Base-by-base conservation (phyloP, 116 monocot species). In the Thalassia testudinum region DNA sequence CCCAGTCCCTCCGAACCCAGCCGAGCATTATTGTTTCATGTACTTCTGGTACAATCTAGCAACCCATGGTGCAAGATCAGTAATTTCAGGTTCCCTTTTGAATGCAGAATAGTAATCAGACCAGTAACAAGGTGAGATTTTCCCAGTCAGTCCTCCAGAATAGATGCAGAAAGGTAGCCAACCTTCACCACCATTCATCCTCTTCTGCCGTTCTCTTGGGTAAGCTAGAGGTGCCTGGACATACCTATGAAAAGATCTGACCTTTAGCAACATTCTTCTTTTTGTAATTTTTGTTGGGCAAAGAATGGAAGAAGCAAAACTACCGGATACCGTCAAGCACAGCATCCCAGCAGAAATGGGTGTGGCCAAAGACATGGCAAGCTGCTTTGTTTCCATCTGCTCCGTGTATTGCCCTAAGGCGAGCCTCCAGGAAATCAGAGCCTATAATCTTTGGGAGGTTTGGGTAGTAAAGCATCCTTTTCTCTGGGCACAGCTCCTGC, bases 141-240 rank as follows among this genome's bases (percentile, higher is more conserved):
- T 62, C 50, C 70, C 70, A 5, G 70, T 72, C 27, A 83, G 65
- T 38, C 71, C 71, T 24, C 58, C 59, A 55, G 52, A 28, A 57
- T 75, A 88, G n/a, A 88, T 53, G 62, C 83, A 88, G 58, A 83
- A 88, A 49, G 83, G 88, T 42, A 88, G 61, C 88, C 83, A 83
- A 25, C 76, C 68, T 49, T 68, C 76, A 30, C 83, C 79, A 20
- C 83, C 83, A 49, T 79, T 88, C 83, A 88, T 88, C 61, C 66
- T 79, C 38, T 79, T 70, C 29, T 63, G 75, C 64, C 83, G 70
- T 60, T 83, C 83, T 67, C 78, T 70, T 17, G 88, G 88, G 52
- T 88, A 88, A 56, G 79, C 79, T 54, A 88, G 50, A 27, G 87
- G 87, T 29, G 76, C 76, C 44, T 88, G 87, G 15, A 88, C 76